These are phyloP conservation scores for Trametes meyenii DNA, from an alignment of 768 basidiomycete genomes.

Conservation along the genomic window DNA sequence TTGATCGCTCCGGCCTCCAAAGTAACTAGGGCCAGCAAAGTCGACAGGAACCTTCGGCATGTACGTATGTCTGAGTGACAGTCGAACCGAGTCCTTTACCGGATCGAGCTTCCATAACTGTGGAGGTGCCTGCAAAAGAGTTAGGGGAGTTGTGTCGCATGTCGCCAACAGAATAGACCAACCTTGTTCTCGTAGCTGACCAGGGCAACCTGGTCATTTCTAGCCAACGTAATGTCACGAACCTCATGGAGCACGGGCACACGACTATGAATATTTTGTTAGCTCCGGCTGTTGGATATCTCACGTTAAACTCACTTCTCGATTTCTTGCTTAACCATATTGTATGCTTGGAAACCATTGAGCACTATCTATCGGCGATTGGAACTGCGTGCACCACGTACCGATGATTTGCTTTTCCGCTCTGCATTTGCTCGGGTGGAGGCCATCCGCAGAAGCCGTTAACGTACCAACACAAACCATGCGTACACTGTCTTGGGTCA, in stretches of 20 bases:
- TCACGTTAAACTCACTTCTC: slow-evolving; percentile 55
- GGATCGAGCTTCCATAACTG: slow-evolving; percentile 76
- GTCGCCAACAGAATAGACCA: slow-evolving; percentile 4
- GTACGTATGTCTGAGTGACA: slow-evolving; percentile 66
- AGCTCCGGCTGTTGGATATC: slow-evolving; percentile 3
- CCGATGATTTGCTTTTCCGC: slow-evolving; percentile 77
- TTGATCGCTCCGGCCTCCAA: slow-evolving; percentile 79
- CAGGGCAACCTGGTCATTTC: slow-evolving; percentile 61
- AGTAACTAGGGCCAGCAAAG: slow-evolving; percentile 82
- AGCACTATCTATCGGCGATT: background rate
- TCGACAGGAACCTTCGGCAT: slow-evolving; percentile 69
- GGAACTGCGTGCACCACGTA: slow-evolving; percentile 33
- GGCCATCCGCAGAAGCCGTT: slow-evolving; percentile 59
- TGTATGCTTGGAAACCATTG: slow-evolving; percentile 52
- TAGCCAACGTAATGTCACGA: slow-evolving; percentile 66
- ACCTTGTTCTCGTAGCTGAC: slow-evolving; percentile 79
- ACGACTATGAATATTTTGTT: slow-evolving; percentile 44
- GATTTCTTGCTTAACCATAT: slow-evolving; percentile 61
- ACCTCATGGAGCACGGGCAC: slow-evolving; percentile 76
- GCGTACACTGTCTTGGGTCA: slow-evolving; percentile 66
- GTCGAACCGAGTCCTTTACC: slow-evolving; percentile 49
- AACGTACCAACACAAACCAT: slow-evolving; percentile 72
- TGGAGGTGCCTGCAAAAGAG: slow-evolving; percentile 58
- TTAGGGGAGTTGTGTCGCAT: background rate
- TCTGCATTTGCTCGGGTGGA: slow-evolving; percentile 70